Evolutionary conservation across 208 protist genomes (phyloP).

Genomic region (Wallacemonas sp.): DNA sequence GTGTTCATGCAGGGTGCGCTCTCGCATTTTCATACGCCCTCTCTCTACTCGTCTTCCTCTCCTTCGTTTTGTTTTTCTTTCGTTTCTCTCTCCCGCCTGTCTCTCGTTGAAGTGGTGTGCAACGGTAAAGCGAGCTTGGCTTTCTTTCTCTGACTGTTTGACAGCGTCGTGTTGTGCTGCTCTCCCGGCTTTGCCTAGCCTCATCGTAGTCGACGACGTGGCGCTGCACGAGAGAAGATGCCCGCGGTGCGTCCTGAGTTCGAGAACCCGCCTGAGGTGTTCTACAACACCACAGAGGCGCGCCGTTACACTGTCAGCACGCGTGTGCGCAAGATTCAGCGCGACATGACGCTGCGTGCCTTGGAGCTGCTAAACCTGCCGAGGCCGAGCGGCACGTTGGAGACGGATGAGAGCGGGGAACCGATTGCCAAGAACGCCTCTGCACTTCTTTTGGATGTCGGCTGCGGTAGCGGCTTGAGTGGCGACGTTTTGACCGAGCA

Average conservation of each 20-base stretch:
- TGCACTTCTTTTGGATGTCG: slow-evolving; percentile 97
- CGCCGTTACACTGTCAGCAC: slow-evolving; percentile 94
- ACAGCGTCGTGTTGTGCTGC: background rate
- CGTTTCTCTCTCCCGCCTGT: background rate
- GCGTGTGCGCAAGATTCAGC: slow-evolving; percentile 97
- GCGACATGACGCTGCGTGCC: slow-evolving; percentile 96
- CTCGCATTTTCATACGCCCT: no score
- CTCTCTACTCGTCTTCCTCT: no score
- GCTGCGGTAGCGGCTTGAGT: slow-evolving; percentile 98
- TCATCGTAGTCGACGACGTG: background rate
- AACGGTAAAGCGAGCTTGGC: background rate
- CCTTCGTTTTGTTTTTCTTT: slow-evolving; percentile 13
- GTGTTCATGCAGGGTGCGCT: no score
- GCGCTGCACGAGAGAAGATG: slow-evolving; percentile 30
- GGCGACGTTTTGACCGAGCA: slow-evolving; percentile 93
- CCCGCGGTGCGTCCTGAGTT: slow-evolving; percentile 87
- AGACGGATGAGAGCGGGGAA: slow-evolving; percentile 14
- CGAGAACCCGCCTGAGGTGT: slow-evolving; percentile 93
- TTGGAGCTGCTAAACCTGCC: slow-evolving; percentile 96
- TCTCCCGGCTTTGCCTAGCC: background rate
- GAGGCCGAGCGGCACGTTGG: slow-evolving; percentile 3
- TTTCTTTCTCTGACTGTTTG: slow-evolving; percentile 1
- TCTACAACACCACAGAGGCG: slow-evolving; percentile 96
- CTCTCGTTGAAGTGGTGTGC: slow-evolving; percentile 9
- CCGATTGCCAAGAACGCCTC: slow-evolving; percentile 8